These are phyloP conservation scores for Cercospora nicotianae DNA, from an alignment of 2,329 filamentous ascomycete species.

Conservation along the genomic window DNA sequence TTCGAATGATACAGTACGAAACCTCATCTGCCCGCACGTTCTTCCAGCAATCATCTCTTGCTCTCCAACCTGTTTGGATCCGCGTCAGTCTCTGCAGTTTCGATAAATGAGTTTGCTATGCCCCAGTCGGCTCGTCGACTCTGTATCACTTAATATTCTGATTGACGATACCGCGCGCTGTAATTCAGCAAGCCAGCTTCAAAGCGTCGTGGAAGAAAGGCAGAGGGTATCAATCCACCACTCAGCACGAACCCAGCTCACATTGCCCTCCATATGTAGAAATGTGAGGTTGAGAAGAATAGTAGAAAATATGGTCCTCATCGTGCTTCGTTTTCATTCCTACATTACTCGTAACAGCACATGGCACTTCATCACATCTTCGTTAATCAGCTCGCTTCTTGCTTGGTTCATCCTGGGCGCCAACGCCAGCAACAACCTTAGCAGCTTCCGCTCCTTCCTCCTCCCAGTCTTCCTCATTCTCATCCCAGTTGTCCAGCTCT, in stretches of 20 bases:
- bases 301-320: neutral
- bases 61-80: neutral
- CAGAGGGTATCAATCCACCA: neutral
- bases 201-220: neutral
- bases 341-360: slow-evolving; percentile 14
- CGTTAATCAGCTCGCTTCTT: slow-evolving; percentile 48
- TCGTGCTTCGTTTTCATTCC: neutral
- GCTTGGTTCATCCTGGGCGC: slow-evolving; percentile 33
- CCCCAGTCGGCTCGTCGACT: neutral
- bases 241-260: neutral
- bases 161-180: neutral
- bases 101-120: neutral
- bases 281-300: neutral
- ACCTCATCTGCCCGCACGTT: slow-evolving; percentile 1
- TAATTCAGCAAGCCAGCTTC: neutral
- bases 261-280: neutral
- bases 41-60: neutral
- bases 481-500: slow-evolving; percentile 91
- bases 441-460: slow-evolving; percentile 51
- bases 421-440: slow-evolving; percentile 28
- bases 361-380: slow-evolving; percentile 12
- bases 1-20: slow-evolving; percentile 27
- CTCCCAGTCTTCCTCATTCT: slow-evolving; percentile 73
- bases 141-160: neutral
- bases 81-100: neutral